Percentiles rank a stretch among this genome's conserved stretches.
phyloP scores from a whole-genome alignment of 495 filamentous ascomycete species.

The Cercophora sp. region DNA sequence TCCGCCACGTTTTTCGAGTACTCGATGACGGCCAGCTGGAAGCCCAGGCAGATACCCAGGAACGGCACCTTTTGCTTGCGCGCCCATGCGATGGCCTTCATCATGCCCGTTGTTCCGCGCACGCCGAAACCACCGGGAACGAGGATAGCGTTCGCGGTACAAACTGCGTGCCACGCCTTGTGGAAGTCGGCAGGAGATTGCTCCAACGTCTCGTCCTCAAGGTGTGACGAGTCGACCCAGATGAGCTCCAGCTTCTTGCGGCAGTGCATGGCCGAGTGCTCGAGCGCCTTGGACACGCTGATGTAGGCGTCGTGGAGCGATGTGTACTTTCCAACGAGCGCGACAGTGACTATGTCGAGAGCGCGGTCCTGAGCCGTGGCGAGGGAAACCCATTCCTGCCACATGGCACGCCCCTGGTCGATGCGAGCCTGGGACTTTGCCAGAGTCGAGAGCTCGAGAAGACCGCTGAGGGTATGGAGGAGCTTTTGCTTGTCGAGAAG shows the following conservation, averaged over 20 bases:
- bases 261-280: slow-evolving; percentile 88
- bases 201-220: slow-evolving; percentile 59
- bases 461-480: slow-evolving; percentile 53
- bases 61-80: slow-evolving; percentile 76
- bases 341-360: slow-evolving; percentile 71
- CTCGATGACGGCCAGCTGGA: slow-evolving; percentile 93
- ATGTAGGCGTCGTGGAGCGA: slow-evolving; percentile 76
- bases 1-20: slow-evolving; percentile 70
- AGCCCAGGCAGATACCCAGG: slow-evolving; percentile 89
- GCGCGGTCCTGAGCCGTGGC: slow-evolving; percentile 45
- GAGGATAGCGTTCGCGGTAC: slow-evolving; percentile 22
- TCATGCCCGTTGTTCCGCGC: slow-evolving; percentile 84
- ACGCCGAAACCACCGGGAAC: slow-evolving; percentile 82
- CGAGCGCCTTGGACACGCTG: slow-evolving; percentile 75
- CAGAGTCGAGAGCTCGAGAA: slow-evolving; percentile 56
- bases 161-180: slow-evolving; percentile 75
- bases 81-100: slow-evolving; percentile 76
- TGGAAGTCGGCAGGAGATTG: slow-evolving; percentile 70
- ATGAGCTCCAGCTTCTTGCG: slow-evolving; percentile 71
- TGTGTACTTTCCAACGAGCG: slow-evolving; percentile 88
- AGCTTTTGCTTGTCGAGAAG: slow-evolving; percentile 80
- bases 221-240: slow-evolving; percentile 79
- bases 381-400: slow-evolving; percentile 61
- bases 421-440: slow-evolving; percentile 43
- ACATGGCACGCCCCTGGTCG: slow-evolving; percentile 65